phyloP scores from a whole-genome alignment of 2,329 filamentous ascomycete genomes.

The Apiospora malaysiana region DNA sequence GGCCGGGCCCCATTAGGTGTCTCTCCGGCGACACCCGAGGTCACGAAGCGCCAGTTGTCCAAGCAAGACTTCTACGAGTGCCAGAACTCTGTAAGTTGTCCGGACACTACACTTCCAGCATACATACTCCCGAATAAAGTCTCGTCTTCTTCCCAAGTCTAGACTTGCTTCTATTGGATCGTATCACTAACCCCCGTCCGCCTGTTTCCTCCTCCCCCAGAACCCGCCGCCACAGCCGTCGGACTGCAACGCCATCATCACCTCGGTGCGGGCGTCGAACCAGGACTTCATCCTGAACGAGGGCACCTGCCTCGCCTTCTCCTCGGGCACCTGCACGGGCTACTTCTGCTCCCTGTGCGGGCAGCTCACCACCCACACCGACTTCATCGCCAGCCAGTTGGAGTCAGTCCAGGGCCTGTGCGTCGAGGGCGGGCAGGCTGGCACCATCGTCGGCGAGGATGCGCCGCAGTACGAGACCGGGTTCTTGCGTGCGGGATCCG shows the following conservation, averaged over 20 bases:
- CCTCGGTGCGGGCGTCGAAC: slow-evolving; percentile 37
- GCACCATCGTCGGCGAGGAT: slow-evolving; percentile 42
- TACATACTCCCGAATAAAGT: background rate
- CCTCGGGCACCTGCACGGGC: slow-evolving; percentile 43
- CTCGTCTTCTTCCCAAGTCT: background rate
- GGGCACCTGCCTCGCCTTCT: slow-evolving; percentile 42
- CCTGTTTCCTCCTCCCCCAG: slow-evolving; percentile 30
- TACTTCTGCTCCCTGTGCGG: slow-evolving; percentile 46
- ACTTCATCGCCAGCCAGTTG: slow-evolving; percentile 44
- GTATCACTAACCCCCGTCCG: background rate
- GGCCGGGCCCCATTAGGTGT: slow-evolving; percentile 26
- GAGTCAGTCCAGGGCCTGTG: slow-evolving; percentile 41
- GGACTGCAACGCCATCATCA: slow-evolving; percentile 42
- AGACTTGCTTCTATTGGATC: background rate
- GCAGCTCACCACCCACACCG: slow-evolving; percentile 40
- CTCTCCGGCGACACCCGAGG: background rate
- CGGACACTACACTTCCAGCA: slow-evolving; percentile 15
- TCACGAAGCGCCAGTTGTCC: slow-evolving; percentile 27
- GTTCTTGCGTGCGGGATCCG: slow-evolving; percentile 37
- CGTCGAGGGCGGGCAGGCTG: slow-evolving; percentile 39
- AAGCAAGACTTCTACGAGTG: slow-evolving; percentile 44
- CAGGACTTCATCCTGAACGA: slow-evolving; percentile 38
- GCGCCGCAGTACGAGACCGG: slow-evolving; percentile 45
- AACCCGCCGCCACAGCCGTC: slow-evolving; percentile 34
- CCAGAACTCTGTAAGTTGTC: slow-evolving; percentile 35